These are phyloP conservation scores for Ophioceras dolichostomum DNA, from an alignment of 2,329 filamentous ascomycete genomes.

Conservation along the genomic window DNA sequence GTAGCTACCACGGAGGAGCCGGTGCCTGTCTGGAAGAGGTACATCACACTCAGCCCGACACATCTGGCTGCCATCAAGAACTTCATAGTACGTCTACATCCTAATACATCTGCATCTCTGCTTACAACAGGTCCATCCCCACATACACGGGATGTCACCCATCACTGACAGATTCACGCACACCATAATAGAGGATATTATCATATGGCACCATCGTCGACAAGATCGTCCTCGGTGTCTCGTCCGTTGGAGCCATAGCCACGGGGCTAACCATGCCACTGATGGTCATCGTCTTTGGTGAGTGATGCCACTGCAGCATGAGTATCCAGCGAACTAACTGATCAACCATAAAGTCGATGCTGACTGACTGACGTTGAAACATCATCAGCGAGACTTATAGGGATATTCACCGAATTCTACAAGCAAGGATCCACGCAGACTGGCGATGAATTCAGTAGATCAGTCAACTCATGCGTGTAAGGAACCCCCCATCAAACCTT, in stretches of 20 bases:
- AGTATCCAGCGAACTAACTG: no score
- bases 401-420: constrained; percentile 19
- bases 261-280: constrained; percentile 44
- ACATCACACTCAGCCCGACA: constrained; percentile 1
- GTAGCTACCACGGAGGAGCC: not conserved
- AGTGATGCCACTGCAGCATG: no score
- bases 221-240: constrained; percentile 31
- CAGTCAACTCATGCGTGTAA: constrained; percentile 17
- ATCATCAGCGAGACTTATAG: constrained; percentile 15
- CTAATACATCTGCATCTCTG: not conserved
- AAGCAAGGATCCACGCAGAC: constrained; percentile 11
- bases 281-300: constrained; percentile 49
- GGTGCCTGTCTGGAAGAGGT: not conserved
- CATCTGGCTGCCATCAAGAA: constrained; percentile 1
- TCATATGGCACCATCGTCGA: constrained; percentile 41
- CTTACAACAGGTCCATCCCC: not conserved
- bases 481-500: not conserved
- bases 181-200: constrained; percentile 26
- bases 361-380: constrained; percentile 3
- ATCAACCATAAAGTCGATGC: no score
- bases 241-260: constrained; percentile 35
- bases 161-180: not conserved
- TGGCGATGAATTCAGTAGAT: constrained; percentile 12
- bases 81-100: not conserved
- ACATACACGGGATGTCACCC: no score